Evolutionary conservation across 164 flowering plant species (phyloP), one percentile per base, ranked within the genome.

Genomic region (Annona squamosa): DNA sequence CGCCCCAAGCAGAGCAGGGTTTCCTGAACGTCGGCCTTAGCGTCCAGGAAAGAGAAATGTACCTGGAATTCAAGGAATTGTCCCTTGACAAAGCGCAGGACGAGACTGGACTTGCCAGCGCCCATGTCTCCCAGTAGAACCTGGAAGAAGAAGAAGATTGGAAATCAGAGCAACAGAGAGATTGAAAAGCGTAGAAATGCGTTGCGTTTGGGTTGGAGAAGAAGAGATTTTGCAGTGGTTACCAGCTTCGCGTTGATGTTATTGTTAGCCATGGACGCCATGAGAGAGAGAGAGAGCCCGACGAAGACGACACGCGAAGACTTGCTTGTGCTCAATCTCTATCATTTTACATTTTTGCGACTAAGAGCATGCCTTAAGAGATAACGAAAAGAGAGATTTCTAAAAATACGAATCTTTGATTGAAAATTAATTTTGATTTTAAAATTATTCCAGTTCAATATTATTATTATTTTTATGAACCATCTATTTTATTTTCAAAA

Each of bases 211-310:
- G 44, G 17, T 65, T 41, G 44, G 68, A 19, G 45, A 9, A 45
- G 44, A 46, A 59, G 17, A 19, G 68, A 66, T 7, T 42, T 42
- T 46, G 43, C 42, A 17, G 52, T 43, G 84, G 84, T 83, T 47
- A 89, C 95, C 66, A 90, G 86, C 72, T 90, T 90, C 0, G 94
- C 94, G 65, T 88, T 89, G 76, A 86, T 86, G 78, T 85, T 89
- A 82, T 81, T 87, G 82, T 87, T 87, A 19, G 86, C 85, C 44
- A 77, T 77, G 4, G 86, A 73, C 9, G 93, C 90, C 93, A 87
- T 89, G 46, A 70, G 48, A 75, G 70, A 69, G 48, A 46, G 26
- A 66, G 46, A 66, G 59, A 0, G 13, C 2, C 59, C 13, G 13
- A 9, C 13, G 59, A 10, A 16, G 2, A 52, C 13, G 13, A 52